Conservation (phyloP, 305 asterid genomes). For the Solanum aculeatissimum region DNA sequence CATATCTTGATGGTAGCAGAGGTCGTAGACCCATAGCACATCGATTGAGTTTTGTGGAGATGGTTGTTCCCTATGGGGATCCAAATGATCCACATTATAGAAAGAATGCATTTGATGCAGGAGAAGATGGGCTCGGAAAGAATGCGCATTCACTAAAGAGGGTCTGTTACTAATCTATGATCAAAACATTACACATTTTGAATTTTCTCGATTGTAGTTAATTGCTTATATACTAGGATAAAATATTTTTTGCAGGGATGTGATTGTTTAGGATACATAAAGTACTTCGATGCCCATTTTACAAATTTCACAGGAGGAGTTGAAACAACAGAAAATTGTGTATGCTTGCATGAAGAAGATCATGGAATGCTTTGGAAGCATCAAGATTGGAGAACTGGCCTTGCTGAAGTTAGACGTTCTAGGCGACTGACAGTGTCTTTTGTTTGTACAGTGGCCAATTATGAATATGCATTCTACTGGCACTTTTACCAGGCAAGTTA, state of each 20-base stretch:
- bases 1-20: conserved; percentile 90
- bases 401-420: conserved; percentile 88
- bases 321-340: conserved; percentile 88
- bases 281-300: conserved; percentile 87
- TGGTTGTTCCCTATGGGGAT: conserved; percentile 99
- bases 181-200: not conserved
- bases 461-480: conserved; percentile 96
- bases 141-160: conserved; percentile 95
- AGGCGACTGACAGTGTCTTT: conserved; percentile 91
- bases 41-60: conserved; percentile 92
- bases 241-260: conserved; percentile 54
- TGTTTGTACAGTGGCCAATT: conserved; percentile 92
- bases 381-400: conserved; percentile 98
- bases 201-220: not conserved
- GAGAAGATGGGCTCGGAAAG: conserved; percentile 96
- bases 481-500: conserved; percentile 84
- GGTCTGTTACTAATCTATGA: conserved; percentile 24
- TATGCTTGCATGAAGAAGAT: conserved; percentile 96
- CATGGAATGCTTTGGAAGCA: conserved; percentile 97
- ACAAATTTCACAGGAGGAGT: conserved; percentile 94
- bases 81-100: conserved; percentile 98
- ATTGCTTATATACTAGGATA: not conserved
- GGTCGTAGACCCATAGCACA: conserved; percentile 96
- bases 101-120: conserved; percentile 97
- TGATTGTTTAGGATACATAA: conserved; percentile 86